Percentiles rank a stretch among this genome's conserved stretches.
Evolutionary conservation across 495 filamentous ascomycete genomes (phyloP).

Genomic region (Massariosphaeria phaeospora): DNA sequence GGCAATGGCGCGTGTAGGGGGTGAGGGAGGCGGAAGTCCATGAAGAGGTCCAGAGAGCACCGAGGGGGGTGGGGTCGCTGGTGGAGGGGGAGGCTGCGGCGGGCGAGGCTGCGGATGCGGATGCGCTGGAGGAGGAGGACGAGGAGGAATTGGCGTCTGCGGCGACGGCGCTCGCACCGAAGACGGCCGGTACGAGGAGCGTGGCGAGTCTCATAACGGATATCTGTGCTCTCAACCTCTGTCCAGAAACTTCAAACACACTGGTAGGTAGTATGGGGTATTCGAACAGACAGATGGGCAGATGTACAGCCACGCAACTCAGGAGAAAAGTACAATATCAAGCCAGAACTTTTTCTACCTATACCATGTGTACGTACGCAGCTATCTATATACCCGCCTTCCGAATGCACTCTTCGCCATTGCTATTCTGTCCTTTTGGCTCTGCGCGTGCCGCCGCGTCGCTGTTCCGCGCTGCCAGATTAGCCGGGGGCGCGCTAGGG

Average conservation of each 20-base stretch:
- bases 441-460: conserved; percentile 1
- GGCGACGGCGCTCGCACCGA: conserved; percentile 12
- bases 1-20: conserved; percentile 13
- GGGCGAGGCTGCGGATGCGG: conserved; percentile 4
- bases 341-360: neutral
- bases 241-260: neutral
- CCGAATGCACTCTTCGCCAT: conserved; percentile 2
- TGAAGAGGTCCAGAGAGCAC: conserved; percentile 15
- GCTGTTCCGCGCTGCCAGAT: conserved; percentile 28
- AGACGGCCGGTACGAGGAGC: conserved; percentile 12
- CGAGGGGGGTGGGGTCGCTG: conserved; percentile 12
- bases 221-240: neutral
- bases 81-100: conserved; percentile 1
- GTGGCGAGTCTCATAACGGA: conserved; percentile 23
- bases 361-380: neutral
- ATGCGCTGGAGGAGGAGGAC: conserved; percentile 4
- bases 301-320: neutral
- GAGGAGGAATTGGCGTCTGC: conserved; percentile 7
- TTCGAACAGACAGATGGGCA: neutral
- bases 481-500: conserved; percentile 7
- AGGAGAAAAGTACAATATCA: neutral
- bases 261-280: neutral
- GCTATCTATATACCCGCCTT: conserved; percentile 11
- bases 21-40: conserved; percentile 10
- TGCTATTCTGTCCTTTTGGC: conserved; percentile 23